Evolutionary conservation across 2,329 filamentous ascomycete species (phyloP).

Genomic region (Verticillium isaacii): DNA sequence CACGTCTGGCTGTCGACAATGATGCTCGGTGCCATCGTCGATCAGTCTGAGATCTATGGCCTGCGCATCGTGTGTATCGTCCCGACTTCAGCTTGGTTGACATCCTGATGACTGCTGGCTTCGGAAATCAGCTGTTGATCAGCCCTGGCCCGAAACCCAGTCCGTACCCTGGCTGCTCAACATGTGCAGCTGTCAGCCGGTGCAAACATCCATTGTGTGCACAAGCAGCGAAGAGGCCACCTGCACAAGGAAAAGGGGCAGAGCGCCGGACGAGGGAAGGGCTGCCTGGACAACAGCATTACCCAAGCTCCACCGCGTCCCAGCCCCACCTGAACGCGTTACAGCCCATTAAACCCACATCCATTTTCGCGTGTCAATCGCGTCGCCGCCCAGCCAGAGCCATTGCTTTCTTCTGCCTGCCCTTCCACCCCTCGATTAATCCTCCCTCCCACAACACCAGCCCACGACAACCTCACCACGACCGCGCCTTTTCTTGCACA

Average conservation of each 20-base stretch:
- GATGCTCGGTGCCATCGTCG: no score
- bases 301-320: not conserved
- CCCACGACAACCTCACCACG: not conserved
- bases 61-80: no score
- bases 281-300: not conserved
- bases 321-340: not conserved
- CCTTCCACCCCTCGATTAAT: not conserved
- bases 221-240: not conserved
- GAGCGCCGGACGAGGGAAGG: not conserved
- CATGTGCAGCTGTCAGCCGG: no score
- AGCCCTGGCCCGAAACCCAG: no score
- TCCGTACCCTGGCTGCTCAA: no score
- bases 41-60: no score
- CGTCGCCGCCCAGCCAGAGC: not conserved
- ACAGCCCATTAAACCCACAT: not conserved
- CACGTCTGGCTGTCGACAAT: no score
- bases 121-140: no score
- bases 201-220: no score
- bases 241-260: not conserved
- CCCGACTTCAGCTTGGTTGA: no score
- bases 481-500: not conserved
- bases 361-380: not conserved
- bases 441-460: not conserved
- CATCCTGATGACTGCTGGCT: no score
- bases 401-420: not conserved